Evolutionary conservation across 1,139 yeast genomes (phyloP).

Genomic region (Debaryomycetaceae sp.): DNA sequence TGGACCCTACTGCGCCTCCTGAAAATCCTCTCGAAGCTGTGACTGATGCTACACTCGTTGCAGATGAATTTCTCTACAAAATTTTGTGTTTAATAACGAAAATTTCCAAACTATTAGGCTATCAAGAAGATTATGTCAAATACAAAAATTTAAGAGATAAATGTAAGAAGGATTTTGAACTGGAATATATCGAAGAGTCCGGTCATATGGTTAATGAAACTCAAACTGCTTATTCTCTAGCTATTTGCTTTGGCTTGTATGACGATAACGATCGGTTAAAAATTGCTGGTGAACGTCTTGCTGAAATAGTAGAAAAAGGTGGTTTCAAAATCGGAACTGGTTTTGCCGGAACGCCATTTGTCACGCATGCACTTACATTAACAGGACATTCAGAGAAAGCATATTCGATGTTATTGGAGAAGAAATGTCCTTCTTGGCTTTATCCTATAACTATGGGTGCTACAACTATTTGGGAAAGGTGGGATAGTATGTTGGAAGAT

Average conservation of each 20-base stretch:
- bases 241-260: too few species aligned
- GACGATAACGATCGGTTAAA: too few species aligned
- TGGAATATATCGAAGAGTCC: too few species aligned
- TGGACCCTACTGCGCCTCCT: conserved; percentile 20
- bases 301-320: too few species aligned
- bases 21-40: conserved; percentile 14
- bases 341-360: too few species aligned
- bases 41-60: conserved; percentile 17
- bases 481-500: conserved; percentile 20
- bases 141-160: conserved; percentile 1
- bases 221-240: too few species aligned
- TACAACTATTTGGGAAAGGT: conserved; percentile 19
- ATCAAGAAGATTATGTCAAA: conserved; percentile 1
- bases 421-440: conserved; percentile 20
- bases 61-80: conserved; percentile 10
- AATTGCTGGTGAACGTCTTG: too few species aligned
- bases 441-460: conserved; percentile 21
- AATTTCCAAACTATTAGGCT: conserved; percentile 6
- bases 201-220: too few species aligned
- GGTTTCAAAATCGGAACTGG: too few species aligned
- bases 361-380: too few species aligned
- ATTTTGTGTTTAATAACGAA: conserved; percentile 8
- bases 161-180: conserved; percentile 5
- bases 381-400: too few species aligned
- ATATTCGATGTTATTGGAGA: too few species aligned